phyloP scores from a whole-genome alignment of 1,284 basidiomycete species.

The Ceratobasidium sp. region DNA sequence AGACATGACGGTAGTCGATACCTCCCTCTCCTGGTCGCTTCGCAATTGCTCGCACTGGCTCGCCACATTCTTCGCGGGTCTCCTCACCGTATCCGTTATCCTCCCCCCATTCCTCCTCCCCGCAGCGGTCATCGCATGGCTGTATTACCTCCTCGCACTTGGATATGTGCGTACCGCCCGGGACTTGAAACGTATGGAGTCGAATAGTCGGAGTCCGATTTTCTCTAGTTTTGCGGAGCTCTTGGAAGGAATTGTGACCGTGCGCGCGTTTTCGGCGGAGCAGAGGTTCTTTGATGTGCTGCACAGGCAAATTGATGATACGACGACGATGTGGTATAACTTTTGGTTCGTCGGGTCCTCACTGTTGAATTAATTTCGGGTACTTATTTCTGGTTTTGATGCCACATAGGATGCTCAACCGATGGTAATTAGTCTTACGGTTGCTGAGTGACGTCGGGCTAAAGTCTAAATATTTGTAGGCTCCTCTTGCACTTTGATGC shows the following conservation, averaged over 20 bases:
- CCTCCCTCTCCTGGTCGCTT: conserved; percentile 72
- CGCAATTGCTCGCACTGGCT: conserved; percentile 78
- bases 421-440: conserved; percentile 50
- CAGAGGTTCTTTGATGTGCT: conserved; percentile 78
- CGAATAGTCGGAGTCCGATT: conserved; percentile 74
- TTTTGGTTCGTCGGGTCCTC: conserved; percentile 10
- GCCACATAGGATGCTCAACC: conserved; percentile 51
- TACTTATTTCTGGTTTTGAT: conserved; percentile 48
- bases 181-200: conserved; percentile 82
- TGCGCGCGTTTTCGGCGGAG: conserved; percentile 89
- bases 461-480: conserved; percentile 56
- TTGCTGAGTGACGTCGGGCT: conserved; percentile 17
- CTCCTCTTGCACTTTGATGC: conserved; percentile 79
- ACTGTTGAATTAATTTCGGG: not conserved
- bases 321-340: conserved; percentile 58
- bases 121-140: conserved; percentile 70
- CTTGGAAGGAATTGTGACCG: conserved; percentile 80
- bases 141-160: conserved; percentile 69
- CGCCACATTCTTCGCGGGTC: conserved; percentile 74
- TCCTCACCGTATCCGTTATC: conserved; percentile 69
- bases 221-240: conserved; percentile 82
- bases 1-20: conserved; percentile 84
- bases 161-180: conserved; percentile 81
- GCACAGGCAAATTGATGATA: conserved; percentile 71
- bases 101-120: conserved; percentile 81